Evolutionary conservation across 2,329 filamentous ascomycete genomes (phyloP).

Genomic region (Cytospora paraplurivora): DNA sequence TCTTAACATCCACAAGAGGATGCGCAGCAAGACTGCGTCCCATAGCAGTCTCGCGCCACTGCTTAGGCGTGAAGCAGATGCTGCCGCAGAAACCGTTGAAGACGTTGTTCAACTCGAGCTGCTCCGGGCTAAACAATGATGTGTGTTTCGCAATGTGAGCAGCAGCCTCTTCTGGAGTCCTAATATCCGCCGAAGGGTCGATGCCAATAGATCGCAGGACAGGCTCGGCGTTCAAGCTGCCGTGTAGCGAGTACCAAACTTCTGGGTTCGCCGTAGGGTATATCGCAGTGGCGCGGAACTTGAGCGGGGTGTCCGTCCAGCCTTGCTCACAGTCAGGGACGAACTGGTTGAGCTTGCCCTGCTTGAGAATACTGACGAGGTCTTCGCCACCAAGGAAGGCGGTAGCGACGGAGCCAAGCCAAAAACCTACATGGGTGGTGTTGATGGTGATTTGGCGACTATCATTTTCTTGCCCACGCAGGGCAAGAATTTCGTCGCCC

Average conservation of each 20-base stretch:
- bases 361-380: conserved; percentile 34
- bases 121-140: conserved; percentile 40
- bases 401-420: conserved; percentile 44
- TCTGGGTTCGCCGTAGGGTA: conserved; percentile 50
- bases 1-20: conserved; percentile 45
- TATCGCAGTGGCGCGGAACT: conserved; percentile 46
- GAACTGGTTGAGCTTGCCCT: conserved; percentile 37
- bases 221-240: conserved; percentile 47
- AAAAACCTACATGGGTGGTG: conserved; percentile 50
- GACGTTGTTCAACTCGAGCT: conserved; percentile 46
- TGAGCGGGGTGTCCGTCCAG: conserved; percentile 40
- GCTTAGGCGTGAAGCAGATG: conserved; percentile 46
- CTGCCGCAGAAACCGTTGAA: conserved; percentile 46
- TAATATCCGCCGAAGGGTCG: conserved; percentile 35
- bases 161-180: conserved; percentile 37
- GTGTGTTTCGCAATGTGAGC: conserved; percentile 38
- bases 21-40: conserved; percentile 45
- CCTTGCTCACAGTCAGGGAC: conserved; percentile 44
- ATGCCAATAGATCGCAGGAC: conserved; percentile 51
- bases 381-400: conserved; percentile 43
- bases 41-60: conserved; percentile 48
- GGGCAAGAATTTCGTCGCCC: conserved; percentile 39
- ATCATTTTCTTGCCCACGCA: conserved; percentile 35
- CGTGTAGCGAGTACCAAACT: conserved; percentile 54
- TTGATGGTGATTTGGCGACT: conserved; percentile 43